A percentile compares a stretch with the other conserved stretches of the same genome.
Conservation (phyloP, 768 basidiomycete species). For the Trametes coccinea region DNA sequence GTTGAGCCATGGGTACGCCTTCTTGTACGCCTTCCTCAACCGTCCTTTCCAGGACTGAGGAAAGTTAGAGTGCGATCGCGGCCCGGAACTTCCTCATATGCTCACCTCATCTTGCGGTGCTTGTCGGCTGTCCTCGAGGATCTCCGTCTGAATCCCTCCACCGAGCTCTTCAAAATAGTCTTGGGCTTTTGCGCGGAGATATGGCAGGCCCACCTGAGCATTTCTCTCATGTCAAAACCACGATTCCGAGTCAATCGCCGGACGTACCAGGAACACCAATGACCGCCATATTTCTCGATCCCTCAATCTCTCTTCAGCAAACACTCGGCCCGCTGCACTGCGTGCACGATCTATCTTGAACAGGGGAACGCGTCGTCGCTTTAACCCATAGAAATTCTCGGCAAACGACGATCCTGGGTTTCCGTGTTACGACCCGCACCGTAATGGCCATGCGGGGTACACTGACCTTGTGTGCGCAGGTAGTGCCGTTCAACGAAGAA, state of each 20-base stretch:
- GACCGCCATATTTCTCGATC: conserved; percentile 72
- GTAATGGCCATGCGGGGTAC: not conserved
- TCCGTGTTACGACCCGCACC: not conserved
- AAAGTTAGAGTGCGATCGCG: not conserved
- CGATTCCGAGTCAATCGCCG: conserved; percentile 4
- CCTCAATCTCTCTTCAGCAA: conserved; percentile 65
- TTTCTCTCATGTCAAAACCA: not conserved
- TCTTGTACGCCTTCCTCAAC: conserved; percentile 65
- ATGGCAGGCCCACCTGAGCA: conserved; percentile 80
- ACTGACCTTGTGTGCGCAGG: conserved; percentile 79
- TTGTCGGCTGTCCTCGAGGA: conserved; percentile 54
- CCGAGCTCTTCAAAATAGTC: conserved; percentile 91
- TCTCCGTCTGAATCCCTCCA: conserved; percentile 71
- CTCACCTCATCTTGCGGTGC: conserved; percentile 54
- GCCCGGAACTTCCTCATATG: not conserved
- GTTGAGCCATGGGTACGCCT: conserved; percentile 81
- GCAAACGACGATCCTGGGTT: conserved; percentile 86
- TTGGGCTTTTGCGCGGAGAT: conserved; percentile 83
- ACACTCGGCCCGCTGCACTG: conserved; percentile 66
- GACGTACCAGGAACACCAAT: conserved; percentile 73
- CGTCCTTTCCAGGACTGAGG: conserved; percentile 52
- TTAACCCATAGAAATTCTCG: conserved; percentile 95
- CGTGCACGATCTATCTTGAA: conserved; percentile 68
- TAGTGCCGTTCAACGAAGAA: conserved; percentile 89
- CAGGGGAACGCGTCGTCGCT: conserved; percentile 70